Evolutionary conservation across 2,329 filamentous ascomycete genomes (phyloP), one percentile per base, ranked within the genome.

Genomic region (Aureobasidium melanogenum): DNA sequence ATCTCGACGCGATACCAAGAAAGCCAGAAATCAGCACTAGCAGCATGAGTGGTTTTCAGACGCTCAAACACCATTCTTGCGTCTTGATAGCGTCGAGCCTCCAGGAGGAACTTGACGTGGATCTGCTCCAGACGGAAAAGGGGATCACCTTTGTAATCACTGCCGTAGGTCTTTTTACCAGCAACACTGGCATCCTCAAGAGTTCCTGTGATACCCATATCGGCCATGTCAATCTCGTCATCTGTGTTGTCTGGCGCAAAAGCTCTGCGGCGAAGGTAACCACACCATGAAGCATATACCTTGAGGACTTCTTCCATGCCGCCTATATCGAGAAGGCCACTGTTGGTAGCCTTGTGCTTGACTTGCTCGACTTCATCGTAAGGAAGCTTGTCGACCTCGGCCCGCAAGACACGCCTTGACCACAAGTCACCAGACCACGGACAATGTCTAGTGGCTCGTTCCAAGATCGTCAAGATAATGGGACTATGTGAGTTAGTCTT

Each of bases 1-100:
- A 97, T 87, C 75, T 97, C 94, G 88, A 91, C 97, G 58, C 87
- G 80, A 74, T 97, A 97, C 74, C 91, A 97, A 46, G 87, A 85
- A 60, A 92, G 81, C 94, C 94, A 99, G 72, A 97, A 97, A 68
- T 96, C 91, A 70, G 92, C 91, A 67, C 86, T 92, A 67, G 91
- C 84, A 32, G 86, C 85, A 61, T 91, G 84, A 19, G 82, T 79
- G n/a, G 83, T 77, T 24, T 83, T 82, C 32, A 97, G 79, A 19
- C 84, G 83, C 22, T 60, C 28, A 19, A 36, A 58, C 1, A 63
- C 54, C 15, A 63, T 62, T 41, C 94, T 84, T 2, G 93, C 94
- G 61, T 87, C 87, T 22, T 90, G 84, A 57, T 89, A 78, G 43
- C 89, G 87, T 28, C 86, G 86, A 66, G 90, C 91, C 71, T 96